phyloP scores from a whole-genome alignment of 2,329 filamentous ascomycete species.

The Cadophora sp. region DNA sequence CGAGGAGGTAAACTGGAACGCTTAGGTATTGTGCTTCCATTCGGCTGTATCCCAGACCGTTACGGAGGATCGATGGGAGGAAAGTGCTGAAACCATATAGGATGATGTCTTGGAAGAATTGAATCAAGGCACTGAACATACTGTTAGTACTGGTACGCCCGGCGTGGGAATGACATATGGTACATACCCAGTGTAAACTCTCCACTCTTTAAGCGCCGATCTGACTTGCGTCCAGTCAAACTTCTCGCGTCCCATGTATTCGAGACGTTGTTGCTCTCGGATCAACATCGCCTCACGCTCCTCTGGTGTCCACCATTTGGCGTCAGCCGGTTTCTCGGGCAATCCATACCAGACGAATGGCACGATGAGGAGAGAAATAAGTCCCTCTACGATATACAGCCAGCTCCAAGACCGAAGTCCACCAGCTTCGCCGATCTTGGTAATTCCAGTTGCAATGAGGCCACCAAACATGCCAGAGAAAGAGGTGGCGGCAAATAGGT shows the following conservation, averaged over 20 bases:
- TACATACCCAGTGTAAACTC: constrained; percentile 15
- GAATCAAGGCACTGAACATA: constrained; percentile 9
- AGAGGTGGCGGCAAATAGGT: constrained; percentile 19
- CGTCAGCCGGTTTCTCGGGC: constrained; percentile 14
- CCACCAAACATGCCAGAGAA: constrained; percentile 21
- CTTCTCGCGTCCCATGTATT: constrained; percentile 12
- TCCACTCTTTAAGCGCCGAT: constrained; percentile 18
- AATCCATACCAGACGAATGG: constrained; percentile 12
- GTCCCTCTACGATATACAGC: constrained; percentile 20
- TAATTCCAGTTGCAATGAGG: constrained; percentile 19
- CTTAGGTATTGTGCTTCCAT: constrained; percentile 18
- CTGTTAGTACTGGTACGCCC: background rate
- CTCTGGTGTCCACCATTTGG: constrained; percentile 18
- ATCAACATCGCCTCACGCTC: constrained; percentile 8
- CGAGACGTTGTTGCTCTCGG: constrained; percentile 8
- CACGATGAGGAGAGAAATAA: constrained; percentile 13
- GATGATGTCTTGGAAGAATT: constrained; percentile 20
- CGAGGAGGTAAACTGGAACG: constrained; percentile 19
- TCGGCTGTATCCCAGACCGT: constrained; percentile 17
- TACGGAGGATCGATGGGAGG: constrained; percentile 19
- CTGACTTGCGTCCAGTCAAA: constrained; percentile 19
- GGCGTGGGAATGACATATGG: background rate
- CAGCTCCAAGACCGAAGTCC: constrained; percentile 16
- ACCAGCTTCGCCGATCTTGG: constrained; percentile 15
- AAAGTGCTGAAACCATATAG: constrained; percentile 21